Evolutionary conservation across 495 filamentous ascomycete genomes (phyloP), one percentile per base, ranked within the genome.

Genomic region (Aspergillus diversus): DNA sequence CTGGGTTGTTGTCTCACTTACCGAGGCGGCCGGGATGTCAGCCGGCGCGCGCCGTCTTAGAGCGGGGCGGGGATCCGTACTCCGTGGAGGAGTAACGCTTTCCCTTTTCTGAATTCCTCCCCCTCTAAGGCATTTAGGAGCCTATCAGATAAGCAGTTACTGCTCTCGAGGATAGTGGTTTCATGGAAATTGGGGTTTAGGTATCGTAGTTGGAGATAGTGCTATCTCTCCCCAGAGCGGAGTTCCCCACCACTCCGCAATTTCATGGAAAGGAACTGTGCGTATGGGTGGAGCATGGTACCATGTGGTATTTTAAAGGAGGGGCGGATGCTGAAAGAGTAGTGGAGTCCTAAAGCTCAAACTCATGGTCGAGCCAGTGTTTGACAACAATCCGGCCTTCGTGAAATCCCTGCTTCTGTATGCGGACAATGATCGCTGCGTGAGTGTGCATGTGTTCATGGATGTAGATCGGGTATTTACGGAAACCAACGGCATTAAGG

Each of bases 401-500:
- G 5, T 80, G 77, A 65, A 90, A 95, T 7, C 70, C 77, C 59
- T 79, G 70, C 71, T 84, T 86, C 16, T 86, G 78, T 63, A 71
- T 82, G 57, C 95, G 82, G 33, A 94, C 86, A 68, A 99, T 90
- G 56, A 99, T 96, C 1, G 94, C 94, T 0, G 94, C 95, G 72
- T 99, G 95, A 51, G 82, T 90, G 69, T 97, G 93, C 34, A 80
- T 71, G 47, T 84, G 83, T 3, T 92, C 88, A 52, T 96, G 92
- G 46, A 99, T 97, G 76, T 90, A 87, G 5, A 97, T 91, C 0
- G 86, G 88, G 74, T 90, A 94, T 74, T 95, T 97, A 17, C 82
- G 83, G 77, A 89, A 93, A 9, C 89, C 88, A 0, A 96, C 79
- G 9, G 77, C 71, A 68, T 97, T 89, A 63, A 99, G 75, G 15